Conservation (phyloP, 345 rosid genomes). For the Noccaea bulbosa region DNA sequence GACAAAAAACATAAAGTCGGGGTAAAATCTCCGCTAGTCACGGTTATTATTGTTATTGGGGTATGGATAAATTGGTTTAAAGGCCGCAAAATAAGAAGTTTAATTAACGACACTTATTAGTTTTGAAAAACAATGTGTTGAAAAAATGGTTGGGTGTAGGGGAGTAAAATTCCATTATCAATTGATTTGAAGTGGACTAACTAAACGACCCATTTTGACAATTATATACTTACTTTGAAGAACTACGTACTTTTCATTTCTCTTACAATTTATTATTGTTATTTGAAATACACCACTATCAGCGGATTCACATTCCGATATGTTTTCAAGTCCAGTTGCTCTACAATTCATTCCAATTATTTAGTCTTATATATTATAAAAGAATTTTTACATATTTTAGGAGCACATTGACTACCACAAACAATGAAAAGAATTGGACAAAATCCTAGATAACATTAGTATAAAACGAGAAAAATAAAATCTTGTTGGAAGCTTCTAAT, state of each 20-base stretch:
- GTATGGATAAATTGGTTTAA: constrained; percentile 25
- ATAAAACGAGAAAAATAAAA: not conserved
- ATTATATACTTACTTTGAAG: constrained; percentile 32
- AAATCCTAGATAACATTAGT: not conserved
- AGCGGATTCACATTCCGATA: constrained; percentile 39
- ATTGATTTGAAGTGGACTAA: constrained; percentile 44
- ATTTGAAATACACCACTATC: constrained; percentile 4
- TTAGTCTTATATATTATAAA: not conserved
- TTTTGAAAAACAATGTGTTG: constrained; percentile 21
- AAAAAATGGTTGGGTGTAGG: constrained; percentile 29
- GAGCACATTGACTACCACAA: not conserved
- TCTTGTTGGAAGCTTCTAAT: constrained; percentile 33
- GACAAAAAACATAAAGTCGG: not conserved
- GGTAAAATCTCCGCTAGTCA: constrained; percentile 32
- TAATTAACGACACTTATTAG: constrained; percentile 8
- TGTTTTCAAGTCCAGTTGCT: constrained; percentile 9
- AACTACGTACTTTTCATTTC: constrained; percentile 22
- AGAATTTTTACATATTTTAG: not conserved
- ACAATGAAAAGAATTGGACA: not conserved
- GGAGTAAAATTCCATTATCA: constrained; percentile 50
- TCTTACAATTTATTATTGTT: constrained; percentile 12
- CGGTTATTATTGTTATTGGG: constrained; percentile 24
- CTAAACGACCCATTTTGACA: constrained; percentile 42
- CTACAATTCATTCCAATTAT: constrained; percentile 13
- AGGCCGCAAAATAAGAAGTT: constrained; percentile 43